A percentile compares a stretch with the other conserved stretches of the same genome.
These are phyloP conservation scores for Westerdykella ornata DNA, from an alignment of 2,329 filamentous ascomycete genomes.

Conservation along the genomic window DNA sequence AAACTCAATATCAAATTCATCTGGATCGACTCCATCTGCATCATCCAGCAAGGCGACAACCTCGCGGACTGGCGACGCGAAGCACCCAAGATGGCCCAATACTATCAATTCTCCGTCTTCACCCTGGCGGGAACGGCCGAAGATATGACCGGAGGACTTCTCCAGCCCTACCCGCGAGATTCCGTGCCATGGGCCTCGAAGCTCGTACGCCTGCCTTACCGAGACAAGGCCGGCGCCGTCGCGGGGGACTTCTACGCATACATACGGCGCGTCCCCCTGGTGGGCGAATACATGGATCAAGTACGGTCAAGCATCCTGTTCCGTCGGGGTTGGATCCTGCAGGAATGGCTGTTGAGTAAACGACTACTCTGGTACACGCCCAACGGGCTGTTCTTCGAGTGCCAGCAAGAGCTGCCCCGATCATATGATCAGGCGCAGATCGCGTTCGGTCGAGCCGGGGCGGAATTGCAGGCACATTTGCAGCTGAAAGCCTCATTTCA, in stretches of 20 bases:
- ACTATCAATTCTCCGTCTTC: slow-evolving; percentile 3
- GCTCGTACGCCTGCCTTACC: slow-evolving; percentile 1
- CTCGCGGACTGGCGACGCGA: slow-evolving; percentile 4
- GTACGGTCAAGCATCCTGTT: slow-evolving; percentile 2
- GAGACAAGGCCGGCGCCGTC: not conserved
- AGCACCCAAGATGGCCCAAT: slow-evolving; percentile 5
- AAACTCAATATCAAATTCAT: slow-evolving; percentile 3
- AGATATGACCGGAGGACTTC: slow-evolving; percentile 1
- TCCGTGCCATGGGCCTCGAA: not conserved
- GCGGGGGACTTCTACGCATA: slow-evolving; percentile 1
- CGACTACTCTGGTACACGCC: slow-evolving; percentile 3
- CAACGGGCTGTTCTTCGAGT: slow-evolving; percentile 2
- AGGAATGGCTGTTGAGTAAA: slow-evolving; percentile 3
- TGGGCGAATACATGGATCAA: slow-evolving; percentile 1
- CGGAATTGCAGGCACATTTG: not conserved
- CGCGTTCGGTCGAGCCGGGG: not conserved
- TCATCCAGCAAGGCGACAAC: slow-evolving; percentile 4
- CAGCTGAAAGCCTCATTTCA: slow-evolving; percentile 2
- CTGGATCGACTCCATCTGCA: slow-evolving; percentile 9
- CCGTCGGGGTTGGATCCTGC: slow-evolving; percentile 2
- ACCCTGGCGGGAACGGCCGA: slow-evolving; percentile 1
- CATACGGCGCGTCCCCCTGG: not conserved
- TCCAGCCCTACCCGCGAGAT: not conserved
- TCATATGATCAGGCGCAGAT: slow-evolving; percentile 1
- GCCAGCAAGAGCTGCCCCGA: slow-evolving; percentile 1